Conservation (phyloP, 352 stramenopile genomes). For the Globisporangium viniferum region DNA sequence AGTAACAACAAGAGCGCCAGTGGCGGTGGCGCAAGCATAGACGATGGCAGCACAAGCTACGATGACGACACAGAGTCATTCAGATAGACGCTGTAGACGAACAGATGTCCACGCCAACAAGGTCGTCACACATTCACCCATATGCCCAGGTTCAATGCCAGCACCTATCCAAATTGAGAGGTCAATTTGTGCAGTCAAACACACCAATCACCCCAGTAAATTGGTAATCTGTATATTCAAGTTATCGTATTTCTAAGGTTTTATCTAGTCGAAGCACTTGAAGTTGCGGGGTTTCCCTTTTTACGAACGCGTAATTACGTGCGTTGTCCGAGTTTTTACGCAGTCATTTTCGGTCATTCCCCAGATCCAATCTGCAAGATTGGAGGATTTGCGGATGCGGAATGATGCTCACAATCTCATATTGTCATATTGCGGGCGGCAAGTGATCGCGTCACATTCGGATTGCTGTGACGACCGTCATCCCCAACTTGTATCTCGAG, state of each 20-base stretch:
- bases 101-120: not conserved
- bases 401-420: not conserved
- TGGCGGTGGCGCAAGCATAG: not conserved
- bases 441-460: not conserved
- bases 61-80: not conserved
- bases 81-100: not conserved
- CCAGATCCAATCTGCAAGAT: not conserved
- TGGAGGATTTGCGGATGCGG: not conserved
- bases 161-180: not conserved
- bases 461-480: conserved; percentile 1
- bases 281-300: not conserved
- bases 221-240: not conserved
- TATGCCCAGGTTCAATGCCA: not conserved
- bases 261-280: not conserved
- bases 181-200: not conserved
- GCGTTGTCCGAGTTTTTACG: not conserved
- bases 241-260: not conserved
- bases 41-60: not conserved
- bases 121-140: not conserved
- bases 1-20: not conserved
- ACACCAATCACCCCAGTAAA: not conserved
- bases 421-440: not conserved
- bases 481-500: not conserved
- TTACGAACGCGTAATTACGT: conserved; percentile 1
- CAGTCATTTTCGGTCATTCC: not conserved